These are phyloP conservation scores for Fusarium cicatricum DNA, from an alignment of 2,329 filamentous ascomycete genomes.

Conservation along the genomic window DNA sequence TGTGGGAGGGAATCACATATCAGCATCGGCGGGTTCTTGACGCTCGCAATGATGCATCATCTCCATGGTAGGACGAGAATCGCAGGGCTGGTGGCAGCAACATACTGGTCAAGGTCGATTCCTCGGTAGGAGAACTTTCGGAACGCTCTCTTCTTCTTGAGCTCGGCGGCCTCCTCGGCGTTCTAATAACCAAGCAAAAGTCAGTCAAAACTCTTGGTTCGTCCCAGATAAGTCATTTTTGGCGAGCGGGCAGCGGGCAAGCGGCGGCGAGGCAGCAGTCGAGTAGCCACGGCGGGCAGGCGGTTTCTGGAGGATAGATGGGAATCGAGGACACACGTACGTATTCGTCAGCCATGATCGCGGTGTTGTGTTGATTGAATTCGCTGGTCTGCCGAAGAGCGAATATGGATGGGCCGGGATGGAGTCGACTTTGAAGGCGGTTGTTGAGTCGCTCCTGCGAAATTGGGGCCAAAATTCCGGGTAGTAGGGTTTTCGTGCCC, in stretches of 20 bases:
- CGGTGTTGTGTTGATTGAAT: slow-evolving; percentile 55
- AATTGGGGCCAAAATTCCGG: slow-evolving; percentile 46
- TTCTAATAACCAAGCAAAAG: slow-evolving; percentile 66
- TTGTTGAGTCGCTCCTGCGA: slow-evolving; percentile 42
- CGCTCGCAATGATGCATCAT: slow-evolving; percentile 13
- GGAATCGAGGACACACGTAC: slow-evolving; percentile 63
- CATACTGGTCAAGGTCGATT: slow-evolving; percentile 99
- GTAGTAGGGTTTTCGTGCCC: slow-evolving; percentile 53
- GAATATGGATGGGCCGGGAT: slow-evolving; percentile 52
- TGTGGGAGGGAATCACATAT: slow-evolving; percentile 51
- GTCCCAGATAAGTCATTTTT: slow-evolving; percentile 6
- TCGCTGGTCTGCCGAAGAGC: slow-evolving; percentile 57
- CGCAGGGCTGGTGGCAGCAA: slow-evolving; percentile 40
- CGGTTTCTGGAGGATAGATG: slow-evolving; percentile 37
- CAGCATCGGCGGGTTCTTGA: slow-evolving; percentile 24
- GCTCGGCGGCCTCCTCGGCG: slow-evolving; percentile 97
- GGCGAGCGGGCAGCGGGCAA: slow-evolving; percentile 7
- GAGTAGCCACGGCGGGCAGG: slow-evolving; percentile 40
- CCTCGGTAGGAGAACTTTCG: slow-evolving; percentile 99
- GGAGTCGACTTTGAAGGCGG: slow-evolving; percentile 46
- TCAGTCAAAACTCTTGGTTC: slow-evolving; percentile 40
- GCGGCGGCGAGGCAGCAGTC: slow-evolving; percentile 29
- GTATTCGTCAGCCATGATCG: slow-evolving; percentile 90
- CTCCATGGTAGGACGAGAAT: slow-evolving; percentile 41
- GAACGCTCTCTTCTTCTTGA: slow-evolving; percentile 99